Conservation (phyloP, 257 asterid species). For the Solanum ossicruentum region DNA sequence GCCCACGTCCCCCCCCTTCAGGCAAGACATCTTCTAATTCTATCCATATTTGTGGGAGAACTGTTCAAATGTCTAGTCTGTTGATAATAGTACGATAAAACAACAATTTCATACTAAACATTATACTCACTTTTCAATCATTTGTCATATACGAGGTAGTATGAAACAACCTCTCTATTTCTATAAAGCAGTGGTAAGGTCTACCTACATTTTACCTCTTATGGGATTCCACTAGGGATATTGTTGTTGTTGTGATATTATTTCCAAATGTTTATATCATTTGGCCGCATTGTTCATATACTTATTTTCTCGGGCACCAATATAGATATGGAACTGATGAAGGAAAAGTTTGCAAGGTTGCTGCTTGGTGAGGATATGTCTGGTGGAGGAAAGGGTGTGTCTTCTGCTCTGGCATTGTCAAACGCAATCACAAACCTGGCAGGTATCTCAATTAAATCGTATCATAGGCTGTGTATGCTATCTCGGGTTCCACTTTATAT, state of each 20-base stretch:
- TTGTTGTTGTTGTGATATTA: not conserved
- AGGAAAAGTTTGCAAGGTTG: constrained; percentile 84
- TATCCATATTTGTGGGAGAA: not conserved
- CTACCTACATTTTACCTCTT: too few relatives aligned
- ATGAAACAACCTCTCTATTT: too few relatives aligned
- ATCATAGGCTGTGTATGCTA: not conserved
- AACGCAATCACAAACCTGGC: constrained; percentile 91
- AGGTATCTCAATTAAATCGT: constrained; percentile 23
- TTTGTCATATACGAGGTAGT: not conserved
- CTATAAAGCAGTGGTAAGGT: too few relatives aligned
- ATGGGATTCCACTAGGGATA: too few relatives aligned
- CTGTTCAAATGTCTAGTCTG: not conserved
- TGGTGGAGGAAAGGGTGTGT: constrained; percentile 95
- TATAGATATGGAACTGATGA: constrained; percentile 66
- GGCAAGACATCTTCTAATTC: constrained; percentile 9
- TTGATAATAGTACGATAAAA: not conserved
- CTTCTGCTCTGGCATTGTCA: constrained; percentile 87
- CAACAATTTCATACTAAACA: not conserved
- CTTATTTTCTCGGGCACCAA: not conserved
- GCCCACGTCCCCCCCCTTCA: constrained; percentile 15
- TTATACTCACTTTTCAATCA: not conserved
- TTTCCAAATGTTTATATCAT: not conserved
- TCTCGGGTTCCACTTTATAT: not conserved
- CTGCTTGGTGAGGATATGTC: constrained; percentile 97
- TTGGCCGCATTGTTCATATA: not conserved